phyloP scores from a whole-genome alignment of 2,329 filamentous ascomycete genomes.

The Sclerotinia minor region DNA sequence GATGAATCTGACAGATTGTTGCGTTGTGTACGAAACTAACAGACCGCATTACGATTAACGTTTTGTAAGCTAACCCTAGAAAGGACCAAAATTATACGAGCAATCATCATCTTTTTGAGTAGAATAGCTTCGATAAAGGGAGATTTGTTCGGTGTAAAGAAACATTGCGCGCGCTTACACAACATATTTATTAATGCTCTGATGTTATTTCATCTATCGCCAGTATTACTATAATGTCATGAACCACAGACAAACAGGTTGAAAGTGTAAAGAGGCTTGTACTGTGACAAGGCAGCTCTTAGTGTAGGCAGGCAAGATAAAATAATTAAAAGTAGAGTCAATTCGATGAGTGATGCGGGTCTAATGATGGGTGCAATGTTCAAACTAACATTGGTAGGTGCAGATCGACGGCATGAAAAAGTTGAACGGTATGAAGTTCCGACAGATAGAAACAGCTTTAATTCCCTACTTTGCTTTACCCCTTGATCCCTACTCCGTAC shows the following conservation, averaged over 20 bases:
- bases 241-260: neutral
- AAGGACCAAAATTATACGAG: neutral
- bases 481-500: slow-evolving; percentile 17
- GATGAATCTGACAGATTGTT: slow-evolving; percentile 18
- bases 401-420: slow-evolving; percentile 6
- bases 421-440: slow-evolving; percentile 12
- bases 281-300: slow-evolving; percentile 3
- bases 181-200: neutral
- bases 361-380: neutral
- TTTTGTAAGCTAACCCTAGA: neutral
- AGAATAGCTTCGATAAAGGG: neutral
- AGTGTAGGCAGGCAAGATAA: slow-evolving; percentile 20
- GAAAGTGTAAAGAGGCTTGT: neutral
- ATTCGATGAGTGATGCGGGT: neutral
- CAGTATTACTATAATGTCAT: neutral
- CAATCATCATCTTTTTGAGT: slow-evolving; percentile 11
- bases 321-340: neutral
- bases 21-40: neutral
- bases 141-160: neutral
- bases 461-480: neutral
- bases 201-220: neutral
- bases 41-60: slow-evolving; percentile 4
- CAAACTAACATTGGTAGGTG: neutral
- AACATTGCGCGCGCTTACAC: slow-evolving; percentile 25
- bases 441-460: slow-evolving; percentile 12